Conservation (phyloP, 1,139 yeast species). For the Diutina siamensis region DNA sequence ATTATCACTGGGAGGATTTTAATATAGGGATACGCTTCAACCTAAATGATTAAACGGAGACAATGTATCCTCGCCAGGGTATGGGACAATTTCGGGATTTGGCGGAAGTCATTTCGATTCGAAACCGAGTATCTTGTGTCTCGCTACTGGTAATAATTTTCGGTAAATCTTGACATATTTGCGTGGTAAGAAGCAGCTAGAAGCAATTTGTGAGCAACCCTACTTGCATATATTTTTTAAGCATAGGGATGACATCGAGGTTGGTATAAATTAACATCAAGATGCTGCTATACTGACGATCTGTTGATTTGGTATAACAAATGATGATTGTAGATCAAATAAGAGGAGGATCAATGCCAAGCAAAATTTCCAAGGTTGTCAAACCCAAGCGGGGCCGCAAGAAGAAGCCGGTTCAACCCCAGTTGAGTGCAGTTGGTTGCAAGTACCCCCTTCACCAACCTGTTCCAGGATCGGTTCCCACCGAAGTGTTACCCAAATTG, state of each 20-base stretch:
- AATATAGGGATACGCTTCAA: too few relatives aligned
- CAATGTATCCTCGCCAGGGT: too few relatives aligned
- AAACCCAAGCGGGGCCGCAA: conserved; percentile 5
- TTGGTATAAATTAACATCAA: neutral
- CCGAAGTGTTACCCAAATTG: neutral
- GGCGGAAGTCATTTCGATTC: too few relatives aligned
- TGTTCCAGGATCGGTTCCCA: neutral
- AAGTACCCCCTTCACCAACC: neutral
- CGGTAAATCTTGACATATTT: neutral
- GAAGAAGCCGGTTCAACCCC: neutral
- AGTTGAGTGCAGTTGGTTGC: neutral
- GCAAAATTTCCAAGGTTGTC: neutral
- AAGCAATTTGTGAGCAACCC: neutral
- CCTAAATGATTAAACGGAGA: too few relatives aligned
- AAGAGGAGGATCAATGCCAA: too few relatives aligned
- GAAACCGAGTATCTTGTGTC: too few relatives aligned
- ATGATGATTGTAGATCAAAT: too few relatives aligned
- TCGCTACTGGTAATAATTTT: too few relatives aligned
- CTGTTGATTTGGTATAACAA: too few relatives aligned
- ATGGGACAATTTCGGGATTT: too few relatives aligned
- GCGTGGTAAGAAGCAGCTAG: neutral
- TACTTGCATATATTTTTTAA: neutral
- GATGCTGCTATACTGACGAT: too few relatives aligned
- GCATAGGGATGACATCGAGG: neutral
- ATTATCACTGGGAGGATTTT: too few relatives aligned